Percentiles rank a stretch among this genome's conserved stretches.
These are phyloP conservation scores for Antrodiella citrinella DNA, from an alignment of 768 basidiomycete genomes.

Conservation along the genomic window DNA sequence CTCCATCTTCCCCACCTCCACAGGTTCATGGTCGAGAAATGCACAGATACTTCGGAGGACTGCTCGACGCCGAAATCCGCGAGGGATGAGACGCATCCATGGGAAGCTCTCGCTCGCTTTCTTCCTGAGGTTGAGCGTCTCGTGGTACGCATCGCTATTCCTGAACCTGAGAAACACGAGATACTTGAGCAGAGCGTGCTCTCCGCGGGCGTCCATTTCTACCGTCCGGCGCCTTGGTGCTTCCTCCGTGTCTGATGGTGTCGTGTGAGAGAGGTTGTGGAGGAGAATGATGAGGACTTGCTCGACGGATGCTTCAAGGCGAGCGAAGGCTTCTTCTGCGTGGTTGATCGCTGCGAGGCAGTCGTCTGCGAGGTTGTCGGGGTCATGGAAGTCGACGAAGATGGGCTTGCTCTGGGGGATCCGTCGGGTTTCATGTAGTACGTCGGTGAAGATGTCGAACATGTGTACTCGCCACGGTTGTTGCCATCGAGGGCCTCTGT, in stretches of 20 bases:
- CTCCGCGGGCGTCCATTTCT: conserved; percentile 23
- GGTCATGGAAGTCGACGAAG: conserved; percentile 32
- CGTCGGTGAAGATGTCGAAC: conserved; percentile 46
- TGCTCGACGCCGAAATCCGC: conserved; percentile 1
- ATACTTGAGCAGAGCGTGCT: conserved; percentile 39
- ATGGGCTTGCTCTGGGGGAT: conserved; percentile 27
- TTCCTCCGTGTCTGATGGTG: neutral
- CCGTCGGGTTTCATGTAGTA: conserved; percentile 36
- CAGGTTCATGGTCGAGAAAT: conserved; percentile 18
- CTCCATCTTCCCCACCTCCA: too few species aligned
- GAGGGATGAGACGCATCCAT: neutral
- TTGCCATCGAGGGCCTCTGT: neutral
- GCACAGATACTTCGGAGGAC: conserved; percentile 20
- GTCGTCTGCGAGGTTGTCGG: conserved; percentile 16
- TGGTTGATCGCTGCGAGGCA: conserved; percentile 29
- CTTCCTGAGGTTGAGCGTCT: conserved; percentile 16
- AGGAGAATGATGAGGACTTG: conserved; percentile 28
- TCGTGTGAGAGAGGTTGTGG: neutral
- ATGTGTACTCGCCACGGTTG: conserved; percentile 37
- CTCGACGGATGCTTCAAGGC: conserved; percentile 37
- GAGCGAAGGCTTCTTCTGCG: conserved; percentile 36
- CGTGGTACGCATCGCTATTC: conserved; percentile 39
- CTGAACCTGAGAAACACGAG: conserved; percentile 51
- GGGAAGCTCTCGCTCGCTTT: neutral
- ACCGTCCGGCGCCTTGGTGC: neutral